Percentiles rank a stretch among this genome's conserved stretches.
phyloP scores from a whole-genome alignment of 257 asterid genomes.

The Jacaranda copaia region DNA sequence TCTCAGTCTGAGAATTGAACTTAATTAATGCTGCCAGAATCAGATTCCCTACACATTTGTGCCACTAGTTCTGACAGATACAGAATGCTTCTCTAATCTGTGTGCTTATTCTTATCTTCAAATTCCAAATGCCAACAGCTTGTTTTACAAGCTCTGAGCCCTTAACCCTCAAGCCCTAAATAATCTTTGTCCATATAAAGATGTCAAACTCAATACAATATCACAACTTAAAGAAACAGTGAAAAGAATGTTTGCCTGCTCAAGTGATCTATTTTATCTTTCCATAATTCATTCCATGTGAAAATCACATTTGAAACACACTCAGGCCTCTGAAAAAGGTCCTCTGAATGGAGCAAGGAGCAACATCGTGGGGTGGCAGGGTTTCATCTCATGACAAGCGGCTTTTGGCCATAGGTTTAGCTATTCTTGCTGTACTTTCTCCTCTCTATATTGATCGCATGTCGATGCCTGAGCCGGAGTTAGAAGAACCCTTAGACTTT shows the following conservation, averaged over 20 bases:
- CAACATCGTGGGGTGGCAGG: constrained; percentile 43
- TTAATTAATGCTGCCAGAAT: constrained; percentile 48
- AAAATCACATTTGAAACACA: neutral
- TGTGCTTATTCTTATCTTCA: constrained; percentile 35
- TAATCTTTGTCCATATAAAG: constrained; percentile 1
- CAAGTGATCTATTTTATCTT: constrained; percentile 3
- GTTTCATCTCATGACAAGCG: constrained; percentile 50
- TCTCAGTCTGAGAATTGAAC: constrained; percentile 3
- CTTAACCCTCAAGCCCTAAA: neutral
- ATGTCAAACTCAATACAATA: neutral
- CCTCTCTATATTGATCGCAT: constrained; percentile 61
- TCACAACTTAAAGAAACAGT: neutral
- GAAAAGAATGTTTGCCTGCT: constrained; percentile 3
- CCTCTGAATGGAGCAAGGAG: constrained; percentile 46
- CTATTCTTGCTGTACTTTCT: constrained; percentile 55
- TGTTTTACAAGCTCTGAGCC: constrained; percentile 15
- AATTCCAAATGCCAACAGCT: constrained; percentile 27
- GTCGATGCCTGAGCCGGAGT: constrained; percentile 44
- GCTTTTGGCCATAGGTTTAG: constrained; percentile 56
- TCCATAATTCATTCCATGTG: neutral
- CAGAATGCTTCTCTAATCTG: constrained; percentile 14
- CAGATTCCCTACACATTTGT: constrained; percentile 53
- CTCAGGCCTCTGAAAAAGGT: neutral
- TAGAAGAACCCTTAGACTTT: constrained; percentile 44
- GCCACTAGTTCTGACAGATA: constrained; percentile 31